A percentile compares a stretch with the other conserved stretches of the same genome.
Conservation (phyloP, 148 eudicot genomes). For the Camellia granthamiana region DNA sequence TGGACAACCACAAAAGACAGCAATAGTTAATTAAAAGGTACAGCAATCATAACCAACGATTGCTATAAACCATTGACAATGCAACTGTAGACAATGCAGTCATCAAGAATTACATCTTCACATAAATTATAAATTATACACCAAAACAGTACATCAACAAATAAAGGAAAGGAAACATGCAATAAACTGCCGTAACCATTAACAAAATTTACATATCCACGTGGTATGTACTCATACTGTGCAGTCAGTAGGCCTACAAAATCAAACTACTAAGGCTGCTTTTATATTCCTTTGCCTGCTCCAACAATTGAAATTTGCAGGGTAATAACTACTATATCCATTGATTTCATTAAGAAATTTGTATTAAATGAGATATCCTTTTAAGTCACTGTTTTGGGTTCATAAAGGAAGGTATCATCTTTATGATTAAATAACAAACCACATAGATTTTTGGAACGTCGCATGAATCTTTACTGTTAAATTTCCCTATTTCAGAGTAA, state of each 20-base stretch:
- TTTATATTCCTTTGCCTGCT: background rate
- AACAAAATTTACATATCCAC: background rate
- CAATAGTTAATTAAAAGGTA: background rate
- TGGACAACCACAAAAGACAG: slow-evolving; percentile 23
- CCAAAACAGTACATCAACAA: background rate
- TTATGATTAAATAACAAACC: background rate
- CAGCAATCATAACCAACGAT: background rate
- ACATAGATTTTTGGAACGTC: background rate
- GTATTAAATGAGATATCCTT: background rate
- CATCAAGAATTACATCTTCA: background rate
- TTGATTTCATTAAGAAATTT: background rate
- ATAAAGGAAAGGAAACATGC: background rate
- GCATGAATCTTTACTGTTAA: background rate
- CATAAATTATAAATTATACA: background rate
- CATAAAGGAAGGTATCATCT: background rate
- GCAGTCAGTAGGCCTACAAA: background rate
- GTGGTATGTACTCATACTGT: background rate
- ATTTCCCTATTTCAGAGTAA: background rate
- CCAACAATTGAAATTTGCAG: background rate
- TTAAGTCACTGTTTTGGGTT: background rate
- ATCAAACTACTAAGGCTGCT: background rate
- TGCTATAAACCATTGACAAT: background rate
- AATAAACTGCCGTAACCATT: background rate
- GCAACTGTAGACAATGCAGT: background rate
- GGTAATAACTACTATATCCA: background rate